Base-by-base conservation (phyloP, 768 basidiomycete genomes). In the Suillus clintonianus region DNA sequence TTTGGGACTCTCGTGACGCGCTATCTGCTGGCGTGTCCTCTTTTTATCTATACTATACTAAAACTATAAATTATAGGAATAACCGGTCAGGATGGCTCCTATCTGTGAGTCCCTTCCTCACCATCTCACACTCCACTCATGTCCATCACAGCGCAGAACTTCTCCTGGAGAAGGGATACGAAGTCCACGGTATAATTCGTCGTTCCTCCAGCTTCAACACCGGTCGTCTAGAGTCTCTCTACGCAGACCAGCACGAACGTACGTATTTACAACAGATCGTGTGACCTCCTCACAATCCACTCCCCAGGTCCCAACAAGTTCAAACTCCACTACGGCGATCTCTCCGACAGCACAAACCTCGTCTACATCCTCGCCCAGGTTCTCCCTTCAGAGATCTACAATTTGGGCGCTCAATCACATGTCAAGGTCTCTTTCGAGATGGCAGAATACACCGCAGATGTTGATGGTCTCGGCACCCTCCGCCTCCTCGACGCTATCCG, bases 371-470 rank as follows among this genome's bases (percentile, higher is more conserved):
- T 99, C 75, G 90, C 97, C 4, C 89, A 94, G 70, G 95, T 97
- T 61, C 91, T 92, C 76, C 96, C 96, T 2, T 90, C 94, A n/a
- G 97, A 99, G 79, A 89, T 99, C 65, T 99, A 97, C 86, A 99
- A 98, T 78, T 89, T 99, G 56, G 96, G 95, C 53, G 96, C 96
- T 15, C 97, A 98, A 77, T 95, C 93, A 43, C 96, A 99, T 80
- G 96, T 99, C 82, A 99, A 99, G 78, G 97, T 99, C 69, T 97
- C 95, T 30, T 99, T 99, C 77, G 97, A 98, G 78, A 97, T 99
- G 94, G 92, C 97, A 30, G 96, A 99, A 79, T 99, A 99, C 81
- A 99, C 97, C 0, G 95, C 93, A 57, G 96, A 99, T 71, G 95
- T 99, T 51, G 97, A 99, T 70, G 96, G 90, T 8, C 84, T 99